Percentiles rank a stretch among this genome's conserved stretches.
Evolutionary conservation across 2,329 filamentous ascomycete genomes (phyloP).

Genomic region (Arthrobotrys sinensis): DNA sequence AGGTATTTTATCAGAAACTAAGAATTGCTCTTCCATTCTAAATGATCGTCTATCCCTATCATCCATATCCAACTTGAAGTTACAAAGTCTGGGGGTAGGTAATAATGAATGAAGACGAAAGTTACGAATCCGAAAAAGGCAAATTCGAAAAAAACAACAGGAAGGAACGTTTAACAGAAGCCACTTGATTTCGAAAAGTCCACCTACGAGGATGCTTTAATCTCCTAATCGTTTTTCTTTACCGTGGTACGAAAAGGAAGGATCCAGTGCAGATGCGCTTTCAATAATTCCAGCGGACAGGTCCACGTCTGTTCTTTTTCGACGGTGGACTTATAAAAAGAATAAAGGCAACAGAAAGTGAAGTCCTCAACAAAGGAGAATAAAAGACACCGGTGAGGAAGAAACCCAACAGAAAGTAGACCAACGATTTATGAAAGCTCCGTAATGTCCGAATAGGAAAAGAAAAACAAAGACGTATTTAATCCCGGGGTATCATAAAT

Average conservation of each 20-base stretch:
- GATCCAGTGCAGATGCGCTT: neutral
- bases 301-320: constrained; percentile 24
- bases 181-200: neutral
- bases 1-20: neutral
- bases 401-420: constrained; percentile 12
- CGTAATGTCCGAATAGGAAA: constrained; percentile 37
- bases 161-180: constrained; percentile 11
- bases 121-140: neutral
- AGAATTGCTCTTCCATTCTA: constrained; percentile 51
- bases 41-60: constrained; percentile 48
- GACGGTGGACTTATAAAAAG: constrained; percentile 19
- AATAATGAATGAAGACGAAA: constrained; percentile 34
- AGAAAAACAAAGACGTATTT: constrained; percentile 51
- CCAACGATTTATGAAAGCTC: constrained; percentile 31
- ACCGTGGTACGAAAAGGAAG: neutral
- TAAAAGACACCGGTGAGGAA: constrained; percentile 12
- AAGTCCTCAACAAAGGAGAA: constrained; percentile 14
- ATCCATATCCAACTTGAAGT: constrained; percentile 45
- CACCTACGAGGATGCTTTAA: neutral
- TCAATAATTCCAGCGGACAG: constrained; percentile 4
- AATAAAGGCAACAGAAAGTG: constrained; percentile 10
- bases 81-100: constrained; percentile 11
- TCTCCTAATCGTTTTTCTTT: constrained; percentile 4
- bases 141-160: constrained; percentile 22
- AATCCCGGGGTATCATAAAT: constrained; percentile 60